These are phyloP conservation scores for Zasmidium angulare DNA, from an alignment of 2,329 filamentous ascomycete species.

Conservation along the genomic window DNA sequence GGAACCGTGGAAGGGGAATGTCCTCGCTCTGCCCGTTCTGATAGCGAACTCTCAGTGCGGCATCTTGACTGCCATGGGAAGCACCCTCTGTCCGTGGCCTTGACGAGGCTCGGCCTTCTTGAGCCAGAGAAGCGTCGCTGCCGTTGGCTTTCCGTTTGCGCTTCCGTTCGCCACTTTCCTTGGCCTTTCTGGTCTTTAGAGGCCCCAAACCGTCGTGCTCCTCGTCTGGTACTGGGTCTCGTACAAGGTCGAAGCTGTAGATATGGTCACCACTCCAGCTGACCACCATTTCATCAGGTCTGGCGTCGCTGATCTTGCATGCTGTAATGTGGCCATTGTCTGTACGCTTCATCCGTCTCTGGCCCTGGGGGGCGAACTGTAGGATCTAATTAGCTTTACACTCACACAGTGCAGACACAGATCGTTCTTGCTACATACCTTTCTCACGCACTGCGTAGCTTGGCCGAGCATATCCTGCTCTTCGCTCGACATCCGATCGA, in stretches of 20 bases:
- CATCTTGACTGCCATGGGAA: constrained; percentile 34
- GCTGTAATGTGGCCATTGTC: constrained; percentile 67
- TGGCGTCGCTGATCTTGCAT: constrained; percentile 68
- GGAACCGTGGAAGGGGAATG: constrained; percentile 47
- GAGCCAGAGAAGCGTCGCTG: constrained; percentile 39
- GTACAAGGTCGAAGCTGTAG: constrained; percentile 61
- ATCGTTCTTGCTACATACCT: constrained; percentile 35
- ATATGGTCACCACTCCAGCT: constrained; percentile 67
- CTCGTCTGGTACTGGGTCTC: constrained; percentile 43
- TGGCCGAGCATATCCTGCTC: constrained; percentile 58
- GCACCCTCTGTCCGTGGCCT: constrained; percentile 48
- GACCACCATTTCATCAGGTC: constrained; percentile 66
- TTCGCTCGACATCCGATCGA: constrained; percentile 40
- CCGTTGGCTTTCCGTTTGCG: constrained; percentile 55
- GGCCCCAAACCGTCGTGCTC: constrained; percentile 33
- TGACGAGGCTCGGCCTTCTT: constrained; percentile 42
- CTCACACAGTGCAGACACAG: no score
- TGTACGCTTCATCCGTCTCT: constrained; percentile 51
- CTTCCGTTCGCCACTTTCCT: constrained; percentile 47
- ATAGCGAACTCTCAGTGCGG: constrained; percentile 58
- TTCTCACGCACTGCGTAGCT: constrained; percentile 65
- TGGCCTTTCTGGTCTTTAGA: constrained; percentile 7
- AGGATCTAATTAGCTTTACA: no score
- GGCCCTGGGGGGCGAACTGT: constrained; percentile 61
- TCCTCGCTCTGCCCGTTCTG: constrained; percentile 61